Evolutionary conservation across 495 filamentous ascomycete genomes (phyloP), one percentile per base, ranked within the genome.

Genomic region (Aspergillus steynii): DNA sequence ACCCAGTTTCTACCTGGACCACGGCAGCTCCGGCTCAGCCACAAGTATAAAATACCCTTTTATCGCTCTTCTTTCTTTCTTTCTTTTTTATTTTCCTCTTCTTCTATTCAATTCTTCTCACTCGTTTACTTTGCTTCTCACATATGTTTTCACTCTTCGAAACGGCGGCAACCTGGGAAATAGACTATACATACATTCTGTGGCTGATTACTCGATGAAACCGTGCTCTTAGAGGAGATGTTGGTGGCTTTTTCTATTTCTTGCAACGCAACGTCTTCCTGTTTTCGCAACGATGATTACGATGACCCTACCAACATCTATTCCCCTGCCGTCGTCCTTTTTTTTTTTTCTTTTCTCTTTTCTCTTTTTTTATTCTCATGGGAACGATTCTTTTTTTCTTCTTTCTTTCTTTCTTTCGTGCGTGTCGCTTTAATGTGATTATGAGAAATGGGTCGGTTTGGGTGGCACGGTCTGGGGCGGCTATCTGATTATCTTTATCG

Each of bases 1-100:
- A 80, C 52, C 72, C 75, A 5, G 69, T 78, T 26, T 67, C 75
- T 7, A 65, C 75, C 14, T 79, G 76, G 76, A 74, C 75, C 34
- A 79, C 77, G 5, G 71, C 76, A 26, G 74, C 77, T 8, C 71
- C 75, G 14, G 73, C 76, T n/a, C 77, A 79, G 54, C 76, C 76
- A 20, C 77, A 76, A 56, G 78, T 80, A 29, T 80, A 66, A 20
- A 75, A 62, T 27, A 42, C 50, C 45, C 14, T 34, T 57, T 53
- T 62, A 20, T 20, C 20, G 20, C 20, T 59, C 37, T 20, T 56
- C 37, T 46, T 28, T 45, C 28, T 53, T 53, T 46, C 56, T 29
- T 53, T 53, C 20, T 53, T 52, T 50, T 48, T 59, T 26, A n/a
- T 29, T 28, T 67, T 53, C 20, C 9, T 55, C 54, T 63, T 52